Evolutionary conservation across 805 yeast species (phyloP), one percentile per base, ranked within the genome.

Genomic region (Brettanomyces sp.): DNA sequence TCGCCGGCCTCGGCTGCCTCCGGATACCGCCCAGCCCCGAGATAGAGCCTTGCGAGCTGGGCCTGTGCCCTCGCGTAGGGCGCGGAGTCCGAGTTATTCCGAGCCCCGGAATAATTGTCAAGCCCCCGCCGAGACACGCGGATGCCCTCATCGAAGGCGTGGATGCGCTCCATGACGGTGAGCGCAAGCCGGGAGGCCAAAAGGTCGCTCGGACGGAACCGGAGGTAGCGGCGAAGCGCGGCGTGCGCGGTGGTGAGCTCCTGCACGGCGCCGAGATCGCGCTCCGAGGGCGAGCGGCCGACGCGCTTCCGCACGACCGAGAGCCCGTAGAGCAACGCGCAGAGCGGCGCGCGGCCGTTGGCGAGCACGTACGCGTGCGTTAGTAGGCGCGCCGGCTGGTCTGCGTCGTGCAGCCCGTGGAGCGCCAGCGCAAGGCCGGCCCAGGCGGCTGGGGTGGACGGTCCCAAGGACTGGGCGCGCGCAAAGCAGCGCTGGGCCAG

Each of bases 281-380:
- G 62, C 49, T 79, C 70, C 61, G 76, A 74, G 4, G 62, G 32
- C 2, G 47, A 49, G 18, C 42, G 55, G 3, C 72, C 69, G 32
- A 73, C 67, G 42, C 76, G 61, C 50, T 72, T 70, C 55, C 68
- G 58, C 39, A 81, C 62, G 45, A 83, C 68, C 41, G 76, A 74
- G 41, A 74, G 62, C 0, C 91, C 95, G 62, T 83, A 86, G 25
- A 88, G 68, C 41, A 87, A 58, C 60, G 85, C 87, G 0, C 93
- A 80, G 36, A 79, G 62, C 23, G 83, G 78, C 39, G 82, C 77
- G 39, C 73, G 69, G 1, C 95, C 95, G 56, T 82, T 82, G 1
- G 96, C 79, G 42, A 91, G 65, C 11, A 80, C 73, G 53, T 75
- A 85, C 0, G 96, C 85, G 63, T 93, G 97, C 1, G 85, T 82